Evolutionary conservation across 2,329 filamentous ascomycete genomes (phyloP), one percentile per base, ranked within the genome.

Genomic region (Atkinsonella texensis): DNA sequence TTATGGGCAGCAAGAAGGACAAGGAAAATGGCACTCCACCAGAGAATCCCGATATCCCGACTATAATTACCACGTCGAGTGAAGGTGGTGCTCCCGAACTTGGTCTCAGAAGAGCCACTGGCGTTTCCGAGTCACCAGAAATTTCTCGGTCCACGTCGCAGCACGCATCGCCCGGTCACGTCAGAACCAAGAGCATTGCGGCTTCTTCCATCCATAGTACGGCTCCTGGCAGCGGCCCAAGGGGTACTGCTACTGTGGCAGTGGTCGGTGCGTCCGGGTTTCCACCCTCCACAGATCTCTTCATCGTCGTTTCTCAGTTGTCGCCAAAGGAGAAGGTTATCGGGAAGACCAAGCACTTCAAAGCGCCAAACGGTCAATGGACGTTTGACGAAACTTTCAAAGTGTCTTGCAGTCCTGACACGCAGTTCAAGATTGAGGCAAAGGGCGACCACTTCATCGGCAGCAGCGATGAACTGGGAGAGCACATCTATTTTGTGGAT

Each of bases 341-440:
- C 45, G 83, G 90, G 70, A 96, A 97, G 74, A 96, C 90, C 20
- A 95, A 95, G 66, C 85, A 93, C 57, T 80, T 87, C 71, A 95
- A 95, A 67, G 77, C 84, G 0, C 70, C 79, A 3, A 73, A 72
- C 1, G 87, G 85, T 1, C 70, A 75, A 3, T 79, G 87, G 55
- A 75, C 73, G 17, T 95, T 82, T 65, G 83, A 89, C 56, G 88
- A 95, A 65, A 83, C 80, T 0, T 91, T 93, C 74, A 89, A 83
- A 62, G 76, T 86, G 20, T 73, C 76, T 11, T 94, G 89, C 68
- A 79, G 84, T 1, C 83, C 91, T 2, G 91, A 96, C 59, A 76
- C 86, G 20, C 83, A 87, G 62, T 97, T 96, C 77, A 86, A 89
- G 65, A 65, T 98, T 55, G 79, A 87, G 56, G 89, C 89, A 55